Conservation (phyloP, 768 basidiomycete species). For the Tylopilus felleus region DNA sequence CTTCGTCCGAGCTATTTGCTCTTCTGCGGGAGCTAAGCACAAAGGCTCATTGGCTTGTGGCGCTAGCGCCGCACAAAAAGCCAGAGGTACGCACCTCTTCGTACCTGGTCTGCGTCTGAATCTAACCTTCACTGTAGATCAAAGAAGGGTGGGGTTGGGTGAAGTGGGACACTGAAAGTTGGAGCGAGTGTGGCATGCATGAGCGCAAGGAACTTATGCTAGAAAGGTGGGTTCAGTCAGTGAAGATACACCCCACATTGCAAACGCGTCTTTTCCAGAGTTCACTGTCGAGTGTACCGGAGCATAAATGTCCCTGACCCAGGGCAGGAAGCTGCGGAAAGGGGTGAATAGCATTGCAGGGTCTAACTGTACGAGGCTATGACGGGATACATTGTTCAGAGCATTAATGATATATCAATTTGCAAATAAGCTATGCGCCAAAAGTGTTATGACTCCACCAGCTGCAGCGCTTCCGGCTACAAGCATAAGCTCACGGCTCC, state of each 20-base stretch:
- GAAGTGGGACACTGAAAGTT: conserved; percentile 54
- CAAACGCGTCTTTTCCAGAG: conserved; percentile 11
- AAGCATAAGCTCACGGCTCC: conserved; percentile 25
- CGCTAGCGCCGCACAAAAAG: conserved; percentile 74
- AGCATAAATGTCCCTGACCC: conserved; percentile 13
- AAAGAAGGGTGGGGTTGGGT: conserved; percentile 66
- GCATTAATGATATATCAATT: conserved; percentile 11
- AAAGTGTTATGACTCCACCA: conserved; percentile 26
- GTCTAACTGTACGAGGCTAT: background rate
- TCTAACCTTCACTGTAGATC: conserved; percentile 37
- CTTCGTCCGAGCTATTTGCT: conserved; percentile 58
- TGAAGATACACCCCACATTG: background rate
- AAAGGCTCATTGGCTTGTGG: conserved; percentile 60
- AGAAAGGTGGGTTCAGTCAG: conserved; percentile 39
- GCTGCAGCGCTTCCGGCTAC: conserved; percentile 28
- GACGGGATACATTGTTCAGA: background rate
- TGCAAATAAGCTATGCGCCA: conserved; percentile 19
- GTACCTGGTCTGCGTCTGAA: background rate
- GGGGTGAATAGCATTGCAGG: conserved; percentile 1
- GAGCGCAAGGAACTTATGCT: conserved; percentile 43
- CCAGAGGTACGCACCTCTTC: conserved; percentile 52
- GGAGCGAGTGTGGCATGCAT: conserved; percentile 41
- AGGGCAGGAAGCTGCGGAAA: conserved; percentile 2
- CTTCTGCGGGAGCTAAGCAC: conserved; percentile 63
- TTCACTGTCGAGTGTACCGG: conserved; percentile 32